Base-by-base conservation (phyloP, 768 basidiomycete species). In the Rubroboletus pulcherrimus region DNA sequence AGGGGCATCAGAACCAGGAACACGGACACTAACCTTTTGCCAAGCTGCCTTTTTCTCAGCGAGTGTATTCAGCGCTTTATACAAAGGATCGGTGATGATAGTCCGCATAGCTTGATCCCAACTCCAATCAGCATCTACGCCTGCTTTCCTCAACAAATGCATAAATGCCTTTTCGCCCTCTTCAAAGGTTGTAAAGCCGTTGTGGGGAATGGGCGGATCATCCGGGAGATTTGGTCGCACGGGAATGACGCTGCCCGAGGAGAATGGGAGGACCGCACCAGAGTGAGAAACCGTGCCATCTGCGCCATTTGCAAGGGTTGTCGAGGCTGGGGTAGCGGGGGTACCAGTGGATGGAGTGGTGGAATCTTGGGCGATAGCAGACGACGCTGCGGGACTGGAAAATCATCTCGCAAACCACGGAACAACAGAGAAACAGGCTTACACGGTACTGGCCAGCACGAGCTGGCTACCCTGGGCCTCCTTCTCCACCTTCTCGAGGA, bases 71-170 rank as follows among this genome's bases (percentile, higher is more conserved):
- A 99, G 78, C 42, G 93, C 89, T 76, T 93, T 95, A 76, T 98
- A 99, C 61, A 97, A 73, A 42, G 97, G 96, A 77, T 98, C 96
- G 64, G 93, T 98, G 73, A 99, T 96, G 72, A 97, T 93, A 64
- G 92, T 89, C 68, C 95, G 83, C 91, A 98, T 97, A 50, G 94
- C 93, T 75, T 91, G 86, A 71, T 99, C 97, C 97, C 97, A 99
- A 35, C 93, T 93, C 91, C 92, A 98, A 60, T 81, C 86, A 43
- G 89, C 85, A 72, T 93, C 91, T 41, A 98, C 89, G 33, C 91
- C 91, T 44, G 91, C 88, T 74, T 92, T 93, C 63, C 87, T 81
- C 63, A 99, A 74, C 54, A 99, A 76, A 74, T 91, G 91, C 66
- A 86, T 84, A 71, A 99, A 99, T 12, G 95, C 97, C 67, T 91